Conservation (phyloP, 1,284 basidiomycete genomes). For the Fomitopsis betulina region DNA sequence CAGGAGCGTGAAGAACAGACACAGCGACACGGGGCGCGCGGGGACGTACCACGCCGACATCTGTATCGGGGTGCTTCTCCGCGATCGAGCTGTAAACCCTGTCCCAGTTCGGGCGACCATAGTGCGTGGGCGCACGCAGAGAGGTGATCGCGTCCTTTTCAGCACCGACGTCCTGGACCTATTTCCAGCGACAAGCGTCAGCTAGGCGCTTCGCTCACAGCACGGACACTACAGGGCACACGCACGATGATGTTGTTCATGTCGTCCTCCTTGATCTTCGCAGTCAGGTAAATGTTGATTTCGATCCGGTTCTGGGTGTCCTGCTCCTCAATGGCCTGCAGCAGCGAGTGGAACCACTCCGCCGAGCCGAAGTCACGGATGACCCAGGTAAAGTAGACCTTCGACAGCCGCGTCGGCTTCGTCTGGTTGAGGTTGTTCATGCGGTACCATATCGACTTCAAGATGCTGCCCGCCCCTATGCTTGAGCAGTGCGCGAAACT, state of each 20-base stretch:
- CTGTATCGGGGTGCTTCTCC: constrained; percentile 79
- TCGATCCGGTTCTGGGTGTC: constrained; percentile 80
- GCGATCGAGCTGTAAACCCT: constrained; percentile 71
- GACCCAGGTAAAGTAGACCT: constrained; percentile 87
- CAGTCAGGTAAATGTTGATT: constrained; percentile 90
- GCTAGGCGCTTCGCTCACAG: background rate
- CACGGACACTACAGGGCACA: constrained; percentile 6
- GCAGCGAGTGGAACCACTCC: constrained; percentile 92
- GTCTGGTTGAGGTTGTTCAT: constrained; percentile 77
- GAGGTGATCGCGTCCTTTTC: constrained; percentile 85
- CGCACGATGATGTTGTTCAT: constrained; percentile 83
- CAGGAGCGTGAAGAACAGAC: background rate
- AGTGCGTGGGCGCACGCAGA: constrained; percentile 87
- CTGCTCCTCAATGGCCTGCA: constrained; percentile 89
- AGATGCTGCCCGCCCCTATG: constrained; percentile 45
- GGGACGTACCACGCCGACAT: constrained; percentile 73
- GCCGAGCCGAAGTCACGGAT: constrained; percentile 83
- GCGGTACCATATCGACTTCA: constrained; percentile 94
- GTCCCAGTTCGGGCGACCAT: constrained; percentile 91
- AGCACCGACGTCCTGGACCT: constrained; percentile 83
- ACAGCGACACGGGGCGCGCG: background rate
- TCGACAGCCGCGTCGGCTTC: constrained; percentile 72
- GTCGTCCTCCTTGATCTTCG: constrained; percentile 83
- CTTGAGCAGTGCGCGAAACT: background rate
- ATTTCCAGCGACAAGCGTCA: background rate